These are phyloP conservation scores for Starmerella apicola DNA, from an alignment of 805 yeast genomes.

Conservation along the genomic window DNA sequence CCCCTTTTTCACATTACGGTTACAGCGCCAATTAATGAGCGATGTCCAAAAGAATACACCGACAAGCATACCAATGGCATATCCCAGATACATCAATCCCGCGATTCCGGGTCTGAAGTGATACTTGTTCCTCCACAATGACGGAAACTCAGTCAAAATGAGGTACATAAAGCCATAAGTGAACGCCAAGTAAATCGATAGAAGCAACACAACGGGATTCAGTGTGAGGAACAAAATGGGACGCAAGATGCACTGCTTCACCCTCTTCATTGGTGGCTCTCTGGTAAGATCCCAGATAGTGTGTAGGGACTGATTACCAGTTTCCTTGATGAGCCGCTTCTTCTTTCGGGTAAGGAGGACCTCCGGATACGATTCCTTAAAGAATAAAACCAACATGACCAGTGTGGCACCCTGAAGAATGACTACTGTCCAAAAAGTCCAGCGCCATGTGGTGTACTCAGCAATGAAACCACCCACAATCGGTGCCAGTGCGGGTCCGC, in stretches of 20 bases:
- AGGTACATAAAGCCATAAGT: slow-evolving; percentile 56
- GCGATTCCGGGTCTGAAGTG: slow-evolving; percentile 37
- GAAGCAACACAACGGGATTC: slow-evolving; percentile 52
- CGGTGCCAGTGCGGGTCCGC: slow-evolving; percentile 44
- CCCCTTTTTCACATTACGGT: slow-evolving; percentile 26
- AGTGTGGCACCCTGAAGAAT: slow-evolving; percentile 43
- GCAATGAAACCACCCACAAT: slow-evolving; percentile 43
- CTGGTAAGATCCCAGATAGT: slow-evolving; percentile 40
- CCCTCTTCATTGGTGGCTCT: slow-evolving; percentile 16
- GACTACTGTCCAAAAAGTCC: slow-evolving; percentile 50
- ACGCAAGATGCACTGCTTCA: slow-evolving; percentile 39
- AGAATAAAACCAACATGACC: slow-evolving; percentile 33
- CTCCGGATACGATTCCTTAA: slow-evolving; percentile 51
- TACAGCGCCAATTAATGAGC: slow-evolving; percentile 32
- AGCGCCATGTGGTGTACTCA: slow-evolving; percentile 42
- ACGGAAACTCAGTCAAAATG: slow-evolving; percentile 48
- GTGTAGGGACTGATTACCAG: slow-evolving; percentile 46
- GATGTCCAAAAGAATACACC: slow-evolving; percentile 42
- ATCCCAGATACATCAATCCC: slow-evolving; percentile 48
- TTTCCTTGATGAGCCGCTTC: slow-evolving; percentile 34
- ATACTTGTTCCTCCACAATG: slow-evolving; percentile 37
- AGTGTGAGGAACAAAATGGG: slow-evolving; percentile 42
- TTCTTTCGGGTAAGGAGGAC: slow-evolving; percentile 39
- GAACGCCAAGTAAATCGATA: slow-evolving; percentile 54
- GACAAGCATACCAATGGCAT: slow-evolving; percentile 42